Percentiles rank a stretch among this genome's conserved stretches.
phyloP scores from a whole-genome alignment of 2,329 filamentous ascomycete genomes.

The Paracamarosporium sp. region DNA sequence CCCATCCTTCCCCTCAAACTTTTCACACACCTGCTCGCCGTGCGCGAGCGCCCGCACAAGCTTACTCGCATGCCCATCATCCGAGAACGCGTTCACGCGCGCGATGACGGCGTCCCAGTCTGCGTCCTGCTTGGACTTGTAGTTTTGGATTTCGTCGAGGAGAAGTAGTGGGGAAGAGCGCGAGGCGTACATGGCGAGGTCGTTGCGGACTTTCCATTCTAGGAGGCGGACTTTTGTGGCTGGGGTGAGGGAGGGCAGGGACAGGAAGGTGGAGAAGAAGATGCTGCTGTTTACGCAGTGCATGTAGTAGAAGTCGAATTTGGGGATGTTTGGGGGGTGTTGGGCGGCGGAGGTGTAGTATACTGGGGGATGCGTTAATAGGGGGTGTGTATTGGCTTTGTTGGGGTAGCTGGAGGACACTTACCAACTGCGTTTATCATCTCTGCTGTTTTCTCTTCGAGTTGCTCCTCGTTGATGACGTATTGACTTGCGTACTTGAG shows the following conservation, averaged over 20 bases:
- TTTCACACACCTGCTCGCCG: constrained; percentile 61
- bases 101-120: constrained; percentile 54
- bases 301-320: constrained; percentile 84
- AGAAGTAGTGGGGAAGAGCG: constrained; percentile 68
- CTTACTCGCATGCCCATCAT: constrained; percentile 86
- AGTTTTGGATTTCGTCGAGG: constrained; percentile 65
- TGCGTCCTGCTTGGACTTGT: constrained; percentile 57
- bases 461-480: constrained; percentile 57
- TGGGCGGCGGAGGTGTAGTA: constrained; percentile 69
- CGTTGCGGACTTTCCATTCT: constrained; percentile 81
- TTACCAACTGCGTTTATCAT: constrained; percentile 72
- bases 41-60: constrained; percentile 73
- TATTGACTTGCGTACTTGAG: constrained; percentile 65
- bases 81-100: constrained; percentile 58
- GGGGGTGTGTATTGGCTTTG: neutral
- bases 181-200: constrained; percentile 77
- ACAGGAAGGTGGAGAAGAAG: constrained; percentile 71
- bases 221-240: constrained; percentile 72
- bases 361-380: constrained; percentile 35
- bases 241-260: constrained; percentile 60
- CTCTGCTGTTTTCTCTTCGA: constrained; percentile 65
- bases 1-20: constrained; percentile 52
- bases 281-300: constrained; percentile 81
- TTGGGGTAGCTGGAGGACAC: constrained; percentile 11
- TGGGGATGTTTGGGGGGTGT: constrained; percentile 59